A percentile compares a stretch with the other conserved stretches of the same genome.
Conservation (phyloP, 495 filamentous ascomycete species). For the Podospora conica region DNA sequence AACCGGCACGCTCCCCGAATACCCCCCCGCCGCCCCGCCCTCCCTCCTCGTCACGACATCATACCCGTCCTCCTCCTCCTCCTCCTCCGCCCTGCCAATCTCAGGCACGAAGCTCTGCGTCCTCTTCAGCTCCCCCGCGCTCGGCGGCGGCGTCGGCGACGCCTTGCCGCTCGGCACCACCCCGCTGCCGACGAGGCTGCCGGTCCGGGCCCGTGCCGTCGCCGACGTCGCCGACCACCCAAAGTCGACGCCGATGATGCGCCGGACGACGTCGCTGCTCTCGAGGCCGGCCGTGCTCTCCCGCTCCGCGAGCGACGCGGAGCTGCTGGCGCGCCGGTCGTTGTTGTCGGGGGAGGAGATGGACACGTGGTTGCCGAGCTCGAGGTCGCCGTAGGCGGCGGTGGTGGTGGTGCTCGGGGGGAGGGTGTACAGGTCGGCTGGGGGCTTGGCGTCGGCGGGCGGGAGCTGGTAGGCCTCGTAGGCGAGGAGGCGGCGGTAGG, state of each 20-base stretch:
- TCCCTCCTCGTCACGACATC: slow-evolving; percentile 7
- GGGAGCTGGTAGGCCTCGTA: slow-evolving; percentile 39
- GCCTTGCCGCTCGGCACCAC: slow-evolving; percentile 16
- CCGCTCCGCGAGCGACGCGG: background rate
- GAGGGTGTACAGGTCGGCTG: background rate
- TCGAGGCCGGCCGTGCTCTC: slow-evolving; percentile 20
- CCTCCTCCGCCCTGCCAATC: slow-evolving; percentile 9
- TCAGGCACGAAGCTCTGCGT: slow-evolving; percentile 23
- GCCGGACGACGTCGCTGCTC: slow-evolving; percentile 26
- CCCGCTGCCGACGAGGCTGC: slow-evolving; percentile 19
- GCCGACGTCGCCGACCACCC: slow-evolving; percentile 25
- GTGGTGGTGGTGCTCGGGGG: slow-evolving; percentile 31
- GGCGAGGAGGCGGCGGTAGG: slow-evolving; percentile 35
- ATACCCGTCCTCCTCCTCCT: slow-evolving; percentile 9
- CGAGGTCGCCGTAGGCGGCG: slow-evolving; percentile 9
- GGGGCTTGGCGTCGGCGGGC: background rate
- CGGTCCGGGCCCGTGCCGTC: background rate
- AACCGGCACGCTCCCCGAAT: slow-evolving; percentile 8
- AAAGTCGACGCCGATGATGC: slow-evolving; percentile 35
- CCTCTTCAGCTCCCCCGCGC: slow-evolving; percentile 4
- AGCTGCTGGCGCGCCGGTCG: background rate
- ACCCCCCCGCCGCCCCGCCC: slow-evolving; percentile 4
- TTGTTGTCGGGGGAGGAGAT: slow-evolving; percentile 11
- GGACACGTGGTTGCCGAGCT: slow-evolving; percentile 20
- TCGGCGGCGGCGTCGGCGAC: background rate